Evolutionary conservation across 2,329 filamentous ascomycete genomes (phyloP).

Genomic region (Alternaria sp.): DNA sequence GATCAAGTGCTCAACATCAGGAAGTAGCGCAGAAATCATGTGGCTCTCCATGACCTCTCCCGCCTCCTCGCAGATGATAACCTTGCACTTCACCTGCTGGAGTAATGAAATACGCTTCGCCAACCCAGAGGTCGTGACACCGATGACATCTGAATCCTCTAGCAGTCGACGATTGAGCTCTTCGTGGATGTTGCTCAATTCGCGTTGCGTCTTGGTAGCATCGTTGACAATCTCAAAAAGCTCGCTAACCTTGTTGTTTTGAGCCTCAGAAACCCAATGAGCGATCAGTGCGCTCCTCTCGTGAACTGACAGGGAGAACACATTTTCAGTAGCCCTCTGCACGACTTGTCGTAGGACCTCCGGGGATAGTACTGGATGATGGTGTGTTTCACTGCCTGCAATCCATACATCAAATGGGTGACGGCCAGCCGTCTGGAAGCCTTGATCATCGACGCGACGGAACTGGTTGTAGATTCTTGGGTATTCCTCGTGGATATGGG

Average conservation of each 20-base stretch:
- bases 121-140: conserved; percentile 67
- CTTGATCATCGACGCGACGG: conserved; percentile 19
- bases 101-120: conserved; percentile 64
- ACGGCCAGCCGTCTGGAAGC: conserved; percentile 26
- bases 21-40: conserved; percentile 66
- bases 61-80: conserved; percentile 73
- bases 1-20: conserved; percentile 67
- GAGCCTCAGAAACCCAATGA: conserved; percentile 28
- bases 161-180: conserved; percentile 54
- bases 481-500: conserved; percentile 23
- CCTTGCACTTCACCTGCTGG: conserved; percentile 60
- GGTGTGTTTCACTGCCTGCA: not conserved
- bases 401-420: conserved; percentile 38
- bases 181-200: conserved; percentile 35
- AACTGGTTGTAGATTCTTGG: conserved; percentile 32
- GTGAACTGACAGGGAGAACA: conserved; percentile 15
- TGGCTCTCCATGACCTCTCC: conserved; percentile 73
- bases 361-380: not conserved
- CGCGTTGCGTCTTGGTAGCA: conserved; percentile 14
- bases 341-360: conserved; percentile 6
- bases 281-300: conserved; percentile 24
- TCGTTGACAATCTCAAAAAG: conserved; percentile 23
- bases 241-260: conserved; percentile 16
- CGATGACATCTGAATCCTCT: conserved; percentile 61
- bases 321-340: conserved; percentile 13